Evolutionary conservation across 2,329 filamentous ascomycete species (phyloP), one percentile per base, ranked within the genome.

Genomic region (Hypoxylon sp.): DNA sequence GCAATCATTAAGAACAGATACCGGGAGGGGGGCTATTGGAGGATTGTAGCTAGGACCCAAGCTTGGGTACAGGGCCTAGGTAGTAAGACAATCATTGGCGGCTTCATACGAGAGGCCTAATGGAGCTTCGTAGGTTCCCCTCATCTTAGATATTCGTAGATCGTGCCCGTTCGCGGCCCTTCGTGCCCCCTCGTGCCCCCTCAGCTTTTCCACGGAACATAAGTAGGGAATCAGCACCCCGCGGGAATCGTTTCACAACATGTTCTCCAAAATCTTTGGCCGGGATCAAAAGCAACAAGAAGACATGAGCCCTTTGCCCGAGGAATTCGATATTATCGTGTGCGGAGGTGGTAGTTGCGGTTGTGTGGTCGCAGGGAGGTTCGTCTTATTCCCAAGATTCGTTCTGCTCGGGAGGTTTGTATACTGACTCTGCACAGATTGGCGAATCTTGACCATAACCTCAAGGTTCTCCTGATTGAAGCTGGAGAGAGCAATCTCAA

Each of bases 321-420:
- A 93, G 63, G 91, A 93, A 82, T 91, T 92, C 74, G 91, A 93
- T 76, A 93, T 94, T 72, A 93, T 93, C 72, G 90, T 93, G 29
- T 91, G 88, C 70, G 91, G 91, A 74, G 91, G 91, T 74, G 91
- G 91, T 58, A 91, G 89, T 76, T 88, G 85, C 67, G 88, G 84
- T 30, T 86, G 84, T 75, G 84, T 86, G n/a, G 83, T 86, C 43
- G 84, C 84, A 56, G 84, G 84, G 61, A 79, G 87, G 85, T 88
- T 76, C 66, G 80, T 63, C 53, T 39, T 62, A 9, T 27, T 8
- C 34, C 27, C 29, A 3, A 46, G 47, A 48, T 12, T 16, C 23
- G n/a, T 72, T 30, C 30, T 19, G 27, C 52, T 23, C 25, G 14
- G 7, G 41, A 47, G 12, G 12, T 16, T 47, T 67, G 76, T 64